These are phyloP conservation scores for Dictyostelium firmibasis DNA, from an alignment of 78 protist species.

Conservation along the genomic window DNA sequence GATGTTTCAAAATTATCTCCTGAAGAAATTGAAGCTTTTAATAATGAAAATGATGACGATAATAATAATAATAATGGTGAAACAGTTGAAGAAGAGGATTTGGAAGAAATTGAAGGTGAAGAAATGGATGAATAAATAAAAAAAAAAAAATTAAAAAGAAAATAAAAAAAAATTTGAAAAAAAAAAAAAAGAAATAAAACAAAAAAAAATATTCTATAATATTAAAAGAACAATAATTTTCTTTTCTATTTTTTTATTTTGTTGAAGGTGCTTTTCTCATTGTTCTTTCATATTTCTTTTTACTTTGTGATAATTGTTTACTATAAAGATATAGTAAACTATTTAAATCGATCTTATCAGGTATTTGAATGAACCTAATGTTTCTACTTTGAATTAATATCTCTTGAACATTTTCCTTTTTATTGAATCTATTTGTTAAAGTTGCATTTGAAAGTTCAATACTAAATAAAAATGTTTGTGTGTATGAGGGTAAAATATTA, in stretches of 20 bases:
- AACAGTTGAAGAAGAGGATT: not conserved
- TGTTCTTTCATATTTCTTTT: conserved; percentile 34
- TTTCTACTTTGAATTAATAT: conserved; percentile 20
- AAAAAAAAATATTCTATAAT: too few species aligned
- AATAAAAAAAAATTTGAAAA: not conserved
- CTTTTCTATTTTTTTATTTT: not conserved
- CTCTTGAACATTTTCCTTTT: not conserved
- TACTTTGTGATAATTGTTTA: not conserved
- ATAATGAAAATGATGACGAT: not conserved
- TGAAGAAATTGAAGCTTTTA: not conserved
- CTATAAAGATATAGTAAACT: conserved; percentile 25
- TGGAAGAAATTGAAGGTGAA: not conserved
- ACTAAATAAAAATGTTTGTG: too few species aligned
- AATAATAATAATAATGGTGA: too few species aligned
- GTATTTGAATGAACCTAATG: conserved; percentile 29
- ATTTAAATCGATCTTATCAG: conserved; percentile 20
- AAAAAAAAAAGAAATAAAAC: not conserved
- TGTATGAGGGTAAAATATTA: too few species aligned
- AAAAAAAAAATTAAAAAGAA: not conserved
- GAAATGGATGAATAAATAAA: not conserved
- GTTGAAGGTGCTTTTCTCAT: conserved; percentile 6
- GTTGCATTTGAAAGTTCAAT: conserved; percentile 28
- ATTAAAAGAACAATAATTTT: too few species aligned
- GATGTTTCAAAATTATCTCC: conserved; percentile 24
- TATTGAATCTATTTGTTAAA: not conserved